phyloP scores from a whole-genome alignment of 23 red algal genomes.

The Cyanidioschyzon merolae region DNA sequence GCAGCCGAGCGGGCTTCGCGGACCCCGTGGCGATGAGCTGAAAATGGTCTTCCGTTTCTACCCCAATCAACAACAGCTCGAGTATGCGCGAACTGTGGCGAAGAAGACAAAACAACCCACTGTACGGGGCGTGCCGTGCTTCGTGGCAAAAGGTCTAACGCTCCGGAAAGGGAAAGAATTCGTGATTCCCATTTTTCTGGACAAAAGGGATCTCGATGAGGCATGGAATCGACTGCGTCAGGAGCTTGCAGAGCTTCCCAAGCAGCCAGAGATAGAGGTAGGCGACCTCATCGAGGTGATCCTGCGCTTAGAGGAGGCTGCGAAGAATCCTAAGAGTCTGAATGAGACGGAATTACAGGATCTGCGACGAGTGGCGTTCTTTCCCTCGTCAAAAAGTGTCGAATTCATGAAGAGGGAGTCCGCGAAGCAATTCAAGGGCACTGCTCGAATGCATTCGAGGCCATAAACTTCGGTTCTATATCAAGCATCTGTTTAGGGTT shows the following conservation, averaged over 20 bases:
- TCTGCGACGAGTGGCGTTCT: background rate
- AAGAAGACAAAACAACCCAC: constrained; percentile 28
- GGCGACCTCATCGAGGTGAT: constrained; percentile 71
- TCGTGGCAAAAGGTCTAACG: constrained; percentile 72
- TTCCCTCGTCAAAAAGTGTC: background rate
- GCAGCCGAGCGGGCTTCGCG: constrained; percentile 59
- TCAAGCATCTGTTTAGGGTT: too few relatives aligned
- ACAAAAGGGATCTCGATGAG: constrained; percentile 81
- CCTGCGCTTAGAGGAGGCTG: constrained; percentile 37
- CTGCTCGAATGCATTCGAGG: constrained; percentile 1
- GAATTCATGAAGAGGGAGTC: constrained; percentile 3
- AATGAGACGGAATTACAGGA: background rate
- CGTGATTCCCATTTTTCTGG: constrained; percentile 76
- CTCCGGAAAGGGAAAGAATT: constrained; percentile 79
- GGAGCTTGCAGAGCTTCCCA: constrained; percentile 46
- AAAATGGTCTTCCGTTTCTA: constrained; percentile 93
- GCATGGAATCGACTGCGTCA: constrained; percentile 65
- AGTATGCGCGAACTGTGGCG: constrained; percentile 50
- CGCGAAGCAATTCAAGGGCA: constrained; percentile 3
- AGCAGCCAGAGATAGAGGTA: constrained; percentile 35
- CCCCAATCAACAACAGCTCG: constrained; percentile 65
- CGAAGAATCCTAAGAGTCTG: background rate
- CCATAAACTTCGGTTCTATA: too few relatives aligned
- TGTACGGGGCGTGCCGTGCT: constrained; percentile 66
- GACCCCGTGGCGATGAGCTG: constrained; percentile 66